These are phyloP conservation scores for Cymbopogon flexuosus DNA, from an alignment of 202 grass and related monocot genomes.

Conservation along the genomic window DNA sequence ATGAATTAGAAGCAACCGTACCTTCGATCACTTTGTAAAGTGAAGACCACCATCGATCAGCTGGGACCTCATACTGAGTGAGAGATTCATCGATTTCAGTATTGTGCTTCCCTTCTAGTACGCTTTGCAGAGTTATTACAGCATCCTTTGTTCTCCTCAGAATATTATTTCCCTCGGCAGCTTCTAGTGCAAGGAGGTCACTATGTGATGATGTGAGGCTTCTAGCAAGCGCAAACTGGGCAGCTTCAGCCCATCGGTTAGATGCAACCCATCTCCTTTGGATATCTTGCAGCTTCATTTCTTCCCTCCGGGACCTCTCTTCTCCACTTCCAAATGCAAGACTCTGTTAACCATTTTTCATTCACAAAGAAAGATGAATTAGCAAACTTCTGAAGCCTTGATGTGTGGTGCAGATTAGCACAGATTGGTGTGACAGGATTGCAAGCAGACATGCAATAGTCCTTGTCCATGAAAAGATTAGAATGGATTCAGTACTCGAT, in stretches of 20 bases:
- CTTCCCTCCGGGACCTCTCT: slow-evolving; percentile 56
- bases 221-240: slow-evolving; percentile 69
- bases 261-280: slow-evolving; percentile 83
- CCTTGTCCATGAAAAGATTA: not conserved
- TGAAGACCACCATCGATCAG: slow-evolving; percentile 94
- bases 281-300: slow-evolving; percentile 63
- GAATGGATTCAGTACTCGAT: not conserved
- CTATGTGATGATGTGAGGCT: slow-evolving; percentile 82
- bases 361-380: slow-evolving; percentile 30
- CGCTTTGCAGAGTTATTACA: slow-evolving; percentile 79
- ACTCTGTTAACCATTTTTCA: slow-evolving; percentile 43
- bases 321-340: slow-evolving; percentile 74
- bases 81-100: slow-evolving; percentile 79
- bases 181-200: slow-evolving; percentile 70
- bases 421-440: not conserved
- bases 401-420: not conserved
- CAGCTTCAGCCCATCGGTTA: slow-evolving; percentile 78
- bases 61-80: slow-evolving; percentile 52
- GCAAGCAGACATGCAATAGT: not conserved
- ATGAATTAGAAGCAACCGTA: slow-evolving; percentile 29
- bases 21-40: slow-evolving; percentile 97
- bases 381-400: slow-evolving; percentile 14
- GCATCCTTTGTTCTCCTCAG: slow-evolving; percentile 89
- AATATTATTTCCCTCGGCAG: slow-evolving; percentile 62
- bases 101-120: slow-evolving; percentile 80